Conservation (phyloP, 1,139 yeast genomes). For the Geotrichum macrosporum region DNA sequence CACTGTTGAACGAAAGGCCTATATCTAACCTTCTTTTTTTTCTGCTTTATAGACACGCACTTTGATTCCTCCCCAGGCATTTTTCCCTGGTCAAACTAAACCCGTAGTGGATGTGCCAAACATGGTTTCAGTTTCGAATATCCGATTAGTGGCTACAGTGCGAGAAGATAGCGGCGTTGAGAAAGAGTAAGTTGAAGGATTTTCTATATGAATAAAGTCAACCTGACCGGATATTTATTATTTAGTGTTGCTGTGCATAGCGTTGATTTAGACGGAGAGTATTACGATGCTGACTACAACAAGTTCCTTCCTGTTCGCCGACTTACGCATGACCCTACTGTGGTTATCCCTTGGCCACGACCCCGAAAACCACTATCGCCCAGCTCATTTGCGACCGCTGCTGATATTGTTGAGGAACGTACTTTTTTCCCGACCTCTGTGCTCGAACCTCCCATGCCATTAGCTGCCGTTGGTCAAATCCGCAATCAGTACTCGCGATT, state of each 20-base stretch:
- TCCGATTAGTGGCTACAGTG: constrained; percentile 76
- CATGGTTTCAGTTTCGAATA: constrained; percentile 57
- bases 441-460: constrained; percentile 65
- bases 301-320: constrained; percentile 72
- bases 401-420: constrained; percentile 61
- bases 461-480: constrained; percentile 59
- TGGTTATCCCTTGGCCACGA: constrained; percentile 87
- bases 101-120: constrained; percentile 58
- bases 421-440: constrained; percentile 70
- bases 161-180: constrained; percentile 53
- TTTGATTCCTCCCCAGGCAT: constrained; percentile 62
- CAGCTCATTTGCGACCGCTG: constrained; percentile 52
- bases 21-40: too few relatives aligned
- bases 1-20: not conserved
- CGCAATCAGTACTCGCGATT: constrained; percentile 64
- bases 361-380: constrained; percentile 59
- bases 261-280: constrained; percentile 56
- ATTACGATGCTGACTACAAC: constrained; percentile 72
- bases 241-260: constrained; percentile 78
- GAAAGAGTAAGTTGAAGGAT: constrained; percentile 32
- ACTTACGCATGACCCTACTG: constrained; percentile 59
- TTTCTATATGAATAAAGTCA: not conserved
- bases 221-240: too few relatives aligned
- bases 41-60: constrained; percentile 30
- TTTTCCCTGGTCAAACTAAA: constrained; percentile 69